Conservation (phyloP, 2,329 filamentous ascomycete species). For the Leptographium flavum region DNA sequence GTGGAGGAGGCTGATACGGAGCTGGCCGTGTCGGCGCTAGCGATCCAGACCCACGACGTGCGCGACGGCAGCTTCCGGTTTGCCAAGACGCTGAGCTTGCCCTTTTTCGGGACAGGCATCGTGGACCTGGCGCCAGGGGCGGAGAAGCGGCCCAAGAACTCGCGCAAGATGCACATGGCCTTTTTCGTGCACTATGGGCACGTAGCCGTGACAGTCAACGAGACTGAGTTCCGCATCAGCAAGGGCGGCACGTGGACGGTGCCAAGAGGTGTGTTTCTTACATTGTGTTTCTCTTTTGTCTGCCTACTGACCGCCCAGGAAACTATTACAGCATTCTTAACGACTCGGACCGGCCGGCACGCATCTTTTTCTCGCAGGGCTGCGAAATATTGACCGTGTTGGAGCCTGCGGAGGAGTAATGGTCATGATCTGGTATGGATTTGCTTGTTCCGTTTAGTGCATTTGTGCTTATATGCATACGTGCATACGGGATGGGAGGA, state of each 20-base stretch:
- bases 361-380: slow-evolving; percentile 86
- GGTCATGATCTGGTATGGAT: not conserved
- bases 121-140: slow-evolving; percentile 76
- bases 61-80: slow-evolving; percentile 65
- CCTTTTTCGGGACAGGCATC: slow-evolving; percentile 80
- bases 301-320: slow-evolving; percentile 36
- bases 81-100: slow-evolving; percentile 69
- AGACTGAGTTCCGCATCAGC: slow-evolving; percentile 65
- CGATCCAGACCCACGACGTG: slow-evolving; percentile 44
- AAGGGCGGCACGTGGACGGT: slow-evolving; percentile 90
- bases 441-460: not conserved
- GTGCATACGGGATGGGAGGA: no score
- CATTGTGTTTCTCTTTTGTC: slow-evolving; percentile 5
- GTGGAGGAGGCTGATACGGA: slow-evolving; percentile 39
- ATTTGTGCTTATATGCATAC: not conserved
- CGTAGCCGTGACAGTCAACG: slow-evolving; percentile 64
- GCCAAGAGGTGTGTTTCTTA: slow-evolving; percentile 56
- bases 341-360: slow-evolving; percentile 54
- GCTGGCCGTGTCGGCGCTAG: slow-evolving; percentile 39
- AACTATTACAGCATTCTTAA: slow-evolving; percentile 91
- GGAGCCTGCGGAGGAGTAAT: slow-evolving; percentile 9
- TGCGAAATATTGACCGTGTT: slow-evolving; percentile 37
- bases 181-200: slow-evolving; percentile 82
- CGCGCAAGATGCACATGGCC: slow-evolving; percentile 89
- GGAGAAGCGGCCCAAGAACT: slow-evolving; percentile 82